phyloP scores from a whole-genome alignment of 2,329 filamentous ascomycete genomes.

The Xenosphaeropsis pyriputrescens region DNA sequence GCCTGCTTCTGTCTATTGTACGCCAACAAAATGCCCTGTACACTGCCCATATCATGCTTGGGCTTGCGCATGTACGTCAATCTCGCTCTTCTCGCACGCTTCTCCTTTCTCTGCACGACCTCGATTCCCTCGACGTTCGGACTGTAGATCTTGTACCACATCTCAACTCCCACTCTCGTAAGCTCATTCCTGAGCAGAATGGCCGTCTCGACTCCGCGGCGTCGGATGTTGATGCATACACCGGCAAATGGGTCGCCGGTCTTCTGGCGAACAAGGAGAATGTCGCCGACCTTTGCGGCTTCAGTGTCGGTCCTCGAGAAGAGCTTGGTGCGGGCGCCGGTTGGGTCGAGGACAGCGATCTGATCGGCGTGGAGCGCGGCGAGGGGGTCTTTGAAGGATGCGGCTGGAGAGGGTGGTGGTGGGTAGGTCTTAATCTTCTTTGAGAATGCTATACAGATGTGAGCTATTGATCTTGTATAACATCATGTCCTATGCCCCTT shows the following conservation, averaged over 20 bases:
- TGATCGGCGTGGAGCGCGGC: constrained; percentile 51
- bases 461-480: too few relatives aligned
- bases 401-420: constrained; percentile 37
- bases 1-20: constrained; percentile 40
- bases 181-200: constrained; percentile 78
- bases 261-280: constrained; percentile 76
- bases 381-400: constrained; percentile 52
- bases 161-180: constrained; percentile 79
- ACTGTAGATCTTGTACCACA: constrained; percentile 94
- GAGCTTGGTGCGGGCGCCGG: constrained; percentile 64
- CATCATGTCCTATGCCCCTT: too few relatives aligned
- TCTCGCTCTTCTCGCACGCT: constrained; percentile 74
- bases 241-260: constrained; percentile 83
- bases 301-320: constrained; percentile 70
- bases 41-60: constrained; percentile 75
- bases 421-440: constrained; percentile 35
- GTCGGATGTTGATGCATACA: constrained; percentile 73
- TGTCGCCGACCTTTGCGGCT: constrained; percentile 71
- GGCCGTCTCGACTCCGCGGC: constrained; percentile 77
- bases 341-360: constrained; percentile 66
- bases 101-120: constrained; percentile 73
- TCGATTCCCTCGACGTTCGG: constrained; percentile 84
- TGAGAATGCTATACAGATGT: constrained; percentile 9
- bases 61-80: constrained; percentile 85
- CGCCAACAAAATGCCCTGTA: constrained; percentile 62